A percentile compares a stretch with the other conserved stretches of the same genome.
Conservation (phyloP, 345 rosid genomes). For the Noccaea bulbosa region DNA sequence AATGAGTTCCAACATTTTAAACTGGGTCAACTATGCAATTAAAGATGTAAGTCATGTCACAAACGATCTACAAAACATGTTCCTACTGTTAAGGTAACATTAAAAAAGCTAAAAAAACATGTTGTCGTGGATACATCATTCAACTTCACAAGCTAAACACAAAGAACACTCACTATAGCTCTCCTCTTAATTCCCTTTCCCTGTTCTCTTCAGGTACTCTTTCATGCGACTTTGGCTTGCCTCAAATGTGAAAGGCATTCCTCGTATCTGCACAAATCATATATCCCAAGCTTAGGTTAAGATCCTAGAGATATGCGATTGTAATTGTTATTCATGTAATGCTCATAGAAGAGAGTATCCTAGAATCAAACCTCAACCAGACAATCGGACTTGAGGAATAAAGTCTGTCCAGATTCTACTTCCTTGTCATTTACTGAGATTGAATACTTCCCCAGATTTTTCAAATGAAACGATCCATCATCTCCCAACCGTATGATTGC, state of each 20-base stretch:
- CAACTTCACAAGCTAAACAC: background rate
- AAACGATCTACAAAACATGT: slow-evolving; percentile 31
- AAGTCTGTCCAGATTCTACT: slow-evolving; percentile 55
- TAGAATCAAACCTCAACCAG: slow-evolving; percentile 69
- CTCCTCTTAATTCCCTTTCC: slow-evolving; percentile 34
- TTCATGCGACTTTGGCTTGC: slow-evolving; percentile 58
- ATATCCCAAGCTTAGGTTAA: background rate
- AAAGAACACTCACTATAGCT: background rate
- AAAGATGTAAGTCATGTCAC: slow-evolving; percentile 7
- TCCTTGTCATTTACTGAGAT: slow-evolving; percentile 71
- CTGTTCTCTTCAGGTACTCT: slow-evolving; percentile 51
- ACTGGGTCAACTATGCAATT: slow-evolving; percentile 30
- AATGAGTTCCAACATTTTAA: too few species aligned
- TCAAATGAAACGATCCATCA: slow-evolving; percentile 71
- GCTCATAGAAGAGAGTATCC: background rate
- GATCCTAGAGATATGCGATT: background rate
- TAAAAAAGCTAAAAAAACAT: too few species aligned
- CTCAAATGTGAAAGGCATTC: slow-evolving; percentile 73
- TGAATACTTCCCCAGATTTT: slow-evolving; percentile 71
- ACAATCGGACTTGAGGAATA: slow-evolving; percentile 56
- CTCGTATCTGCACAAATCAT: slow-evolving; percentile 63
- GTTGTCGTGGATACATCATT: background rate
- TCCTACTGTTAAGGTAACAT: slow-evolving; percentile 2
- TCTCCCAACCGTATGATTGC: slow-evolving; percentile 70
- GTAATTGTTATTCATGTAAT: background rate